Conservation (phyloP, 2,329 filamentous ascomycete species). For the Colletotrichum sp. region DNA sequence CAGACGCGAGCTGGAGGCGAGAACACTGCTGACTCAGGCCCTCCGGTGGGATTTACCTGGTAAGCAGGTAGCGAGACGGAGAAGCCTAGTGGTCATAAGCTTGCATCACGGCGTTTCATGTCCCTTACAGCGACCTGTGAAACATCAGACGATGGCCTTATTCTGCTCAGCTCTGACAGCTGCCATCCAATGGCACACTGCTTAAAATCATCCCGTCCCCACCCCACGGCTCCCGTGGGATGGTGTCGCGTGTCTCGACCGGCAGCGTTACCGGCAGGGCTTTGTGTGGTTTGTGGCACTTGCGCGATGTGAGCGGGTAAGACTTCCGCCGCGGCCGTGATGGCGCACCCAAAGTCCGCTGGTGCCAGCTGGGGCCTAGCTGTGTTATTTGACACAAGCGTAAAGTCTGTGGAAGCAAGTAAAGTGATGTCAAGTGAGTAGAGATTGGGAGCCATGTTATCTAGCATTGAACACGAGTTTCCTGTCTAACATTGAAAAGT, state of each 20-base stretch:
- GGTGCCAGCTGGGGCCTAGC: too few relatives aligned
- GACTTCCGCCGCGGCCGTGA: not conserved
- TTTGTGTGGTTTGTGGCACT: not conserved
- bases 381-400: too few relatives aligned
- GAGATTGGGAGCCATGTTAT: too few relatives aligned
- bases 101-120: not conserved
- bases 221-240: not conserved
- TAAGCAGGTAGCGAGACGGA: not conserved
- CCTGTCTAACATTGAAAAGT: too few relatives aligned
- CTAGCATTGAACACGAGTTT: too few relatives aligned
- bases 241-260: not conserved
- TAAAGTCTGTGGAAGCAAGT: too few relatives aligned
- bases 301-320: accelerated
- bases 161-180: not conserved
- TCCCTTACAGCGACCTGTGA: not conserved
- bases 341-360: too few relatives aligned
- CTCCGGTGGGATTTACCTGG: not conserved
- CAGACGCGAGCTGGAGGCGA: not conserved
- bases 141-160: not conserved
- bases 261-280: not conserved
- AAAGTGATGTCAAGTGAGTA: too few relatives aligned
- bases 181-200: not conserved
- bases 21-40: not conserved
- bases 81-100: not conserved
- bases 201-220: not conserved